A percentile compares a stretch with the other conserved stretches of the same genome.
Conservation (phyloP, 139 green algal species). For the Chlamydomonas urium region DNA sequence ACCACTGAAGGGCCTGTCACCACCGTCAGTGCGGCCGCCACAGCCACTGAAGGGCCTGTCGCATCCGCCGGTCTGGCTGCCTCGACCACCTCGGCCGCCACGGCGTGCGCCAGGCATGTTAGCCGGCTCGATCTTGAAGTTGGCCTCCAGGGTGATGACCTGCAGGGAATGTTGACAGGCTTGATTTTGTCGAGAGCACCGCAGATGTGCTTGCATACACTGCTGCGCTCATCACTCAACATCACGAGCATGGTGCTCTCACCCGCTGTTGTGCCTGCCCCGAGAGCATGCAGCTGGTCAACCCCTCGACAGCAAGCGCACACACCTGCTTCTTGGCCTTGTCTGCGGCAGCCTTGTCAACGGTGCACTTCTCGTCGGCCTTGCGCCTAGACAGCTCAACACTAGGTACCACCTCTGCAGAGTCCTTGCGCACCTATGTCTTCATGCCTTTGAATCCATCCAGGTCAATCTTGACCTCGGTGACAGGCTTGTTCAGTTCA, state of each 20-base stretch:
- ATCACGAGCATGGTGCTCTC: too few species aligned
- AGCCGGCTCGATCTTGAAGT: constrained; percentile 33
- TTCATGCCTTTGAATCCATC: constrained; percentile 20
- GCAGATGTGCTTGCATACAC: too few species aligned
- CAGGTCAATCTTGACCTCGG: constrained; percentile 34
- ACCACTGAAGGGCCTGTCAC: constrained; percentile 4
- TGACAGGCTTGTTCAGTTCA: constrained; percentile 61
- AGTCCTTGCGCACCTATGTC: constrained; percentile 27
- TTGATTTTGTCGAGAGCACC: too few species aligned
- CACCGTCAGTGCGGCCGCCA: constrained; percentile 8
- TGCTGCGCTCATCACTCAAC: too few species aligned
- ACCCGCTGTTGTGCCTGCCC: too few species aligned
- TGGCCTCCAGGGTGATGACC: constrained; percentile 29
- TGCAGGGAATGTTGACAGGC: too few species aligned
- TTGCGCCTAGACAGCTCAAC: constrained; percentile 44
- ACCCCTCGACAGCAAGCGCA: background rate
- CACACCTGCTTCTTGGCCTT: constrained; percentile 31
- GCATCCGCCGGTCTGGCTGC: background rate
- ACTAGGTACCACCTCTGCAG: constrained; percentile 32
- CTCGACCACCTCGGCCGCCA: background rate
- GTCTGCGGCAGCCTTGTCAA: constrained; percentile 1
- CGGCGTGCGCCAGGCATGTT: background rate
- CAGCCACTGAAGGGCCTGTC: background rate
- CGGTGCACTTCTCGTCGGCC: constrained; percentile 16
- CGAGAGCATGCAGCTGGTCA: background rate